Conservation (phyloP, 805 yeast genomes). For the Metschnikowia dekortorum region DNA sequence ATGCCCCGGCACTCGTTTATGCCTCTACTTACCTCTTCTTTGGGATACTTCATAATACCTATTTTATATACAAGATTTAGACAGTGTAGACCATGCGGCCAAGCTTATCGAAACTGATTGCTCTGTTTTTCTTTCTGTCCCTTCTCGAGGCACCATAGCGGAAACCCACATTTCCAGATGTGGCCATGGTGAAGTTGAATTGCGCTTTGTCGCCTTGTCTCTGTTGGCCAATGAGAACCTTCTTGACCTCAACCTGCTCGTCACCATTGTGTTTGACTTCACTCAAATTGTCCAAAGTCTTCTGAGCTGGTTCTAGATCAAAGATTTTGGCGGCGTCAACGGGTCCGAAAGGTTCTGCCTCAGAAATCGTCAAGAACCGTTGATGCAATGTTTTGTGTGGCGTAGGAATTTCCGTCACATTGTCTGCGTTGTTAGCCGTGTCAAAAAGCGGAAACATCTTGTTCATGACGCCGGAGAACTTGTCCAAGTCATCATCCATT, state of each 20-base stretch:
- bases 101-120: slow-evolving; percentile 60
- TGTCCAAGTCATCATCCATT: slow-evolving; percentile 52
- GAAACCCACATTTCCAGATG: slow-evolving; percentile 81
- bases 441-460: slow-evolving; percentile 75
- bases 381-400: slow-evolving; percentile 79
- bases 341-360: slow-evolving; percentile 93
- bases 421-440: slow-evolving; percentile 49
- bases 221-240: slow-evolving; percentile 49
- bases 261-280: slow-evolving; percentile 51
- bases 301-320: slow-evolving; percentile 83
- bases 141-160: slow-evolving; percentile 89
- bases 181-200: slow-evolving; percentile 72
- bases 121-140: slow-evolving; percentile 83
- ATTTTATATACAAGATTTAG: slow-evolving; percentile 1
- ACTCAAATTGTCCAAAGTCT: slow-evolving; percentile 65
- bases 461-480: slow-evolving; percentile 60
- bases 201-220: slow-evolving; percentile 64
- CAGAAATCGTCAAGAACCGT: slow-evolving; percentile 84
- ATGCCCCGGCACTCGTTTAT: not conserved
- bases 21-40: not conserved
- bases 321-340: slow-evolving; percentile 86
- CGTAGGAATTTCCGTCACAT: slow-evolving; percentile 89
- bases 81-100: slow-evolving; percentile 51
- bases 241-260: slow-evolving; percentile 24
- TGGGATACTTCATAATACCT: not conserved